Evolutionary conservation across 148 eudicot species (phyloP).

Genomic region (Camellia lanceoleosa): DNA sequence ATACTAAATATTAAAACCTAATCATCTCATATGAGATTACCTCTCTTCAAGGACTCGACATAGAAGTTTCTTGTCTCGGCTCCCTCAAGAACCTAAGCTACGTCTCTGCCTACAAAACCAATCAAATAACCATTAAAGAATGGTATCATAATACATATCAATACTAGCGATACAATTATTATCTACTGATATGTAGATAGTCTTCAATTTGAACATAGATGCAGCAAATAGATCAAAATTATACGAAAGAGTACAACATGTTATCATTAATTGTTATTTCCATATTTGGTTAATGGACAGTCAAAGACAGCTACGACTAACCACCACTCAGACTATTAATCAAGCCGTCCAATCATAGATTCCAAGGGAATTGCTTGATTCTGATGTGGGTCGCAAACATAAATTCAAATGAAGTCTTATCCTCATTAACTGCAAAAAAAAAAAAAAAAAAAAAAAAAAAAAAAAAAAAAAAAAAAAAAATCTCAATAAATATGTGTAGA

Average conservation of each 20-base stretch:
- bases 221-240: neutral
- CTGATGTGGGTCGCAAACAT: no score
- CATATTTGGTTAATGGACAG: no score
- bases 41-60: conserved; percentile 55
- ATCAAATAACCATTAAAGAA: neutral
- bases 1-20: neutral
- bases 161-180: no score
- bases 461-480: no score
- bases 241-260: no score
- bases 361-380: no score
- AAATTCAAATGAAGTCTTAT: no score
- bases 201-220: neutral
- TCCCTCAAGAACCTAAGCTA: conserved; percentile 80
- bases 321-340: neutral
- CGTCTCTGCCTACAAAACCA: conserved; percentile 74
- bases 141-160: neutral
- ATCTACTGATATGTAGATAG: neutral
- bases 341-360: neutral
- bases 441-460: no score
- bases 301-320: neutral
- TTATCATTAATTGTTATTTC: neutral
- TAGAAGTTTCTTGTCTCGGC: conserved; percentile 69
- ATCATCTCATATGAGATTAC: neutral
- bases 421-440: no score
- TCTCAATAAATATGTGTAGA: neutral